Evolutionary conservation across 306 rosid genomes (phyloP).

Genomic region (Rosa chinensis): DNA sequence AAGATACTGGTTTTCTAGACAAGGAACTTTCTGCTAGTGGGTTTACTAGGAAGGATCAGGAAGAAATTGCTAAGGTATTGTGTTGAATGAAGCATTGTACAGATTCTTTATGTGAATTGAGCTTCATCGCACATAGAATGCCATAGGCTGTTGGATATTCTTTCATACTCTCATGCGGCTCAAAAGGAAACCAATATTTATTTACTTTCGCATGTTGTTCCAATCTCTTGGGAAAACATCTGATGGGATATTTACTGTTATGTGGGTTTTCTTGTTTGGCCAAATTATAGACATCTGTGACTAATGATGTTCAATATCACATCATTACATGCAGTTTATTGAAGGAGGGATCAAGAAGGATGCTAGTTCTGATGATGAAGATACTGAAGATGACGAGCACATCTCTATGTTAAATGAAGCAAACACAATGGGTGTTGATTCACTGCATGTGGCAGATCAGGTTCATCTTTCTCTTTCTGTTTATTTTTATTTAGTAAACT

Average conservation of each 20-base stretch:
- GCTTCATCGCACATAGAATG: neutral
- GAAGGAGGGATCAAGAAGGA: conserved; percentile 55
- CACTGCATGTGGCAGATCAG: conserved; percentile 49
- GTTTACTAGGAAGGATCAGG: conserved; percentile 73
- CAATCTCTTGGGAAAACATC: neutral
- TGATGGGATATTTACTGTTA: neutral
- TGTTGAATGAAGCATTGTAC: conserved; percentile 15
- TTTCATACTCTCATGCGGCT: neutral
- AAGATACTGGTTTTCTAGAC: conserved; percentile 66
- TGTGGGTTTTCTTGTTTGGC: neutral
- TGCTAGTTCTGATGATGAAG: conserved; percentile 54
- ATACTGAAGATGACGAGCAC: conserved; percentile 27
- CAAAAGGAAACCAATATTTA: neutral
- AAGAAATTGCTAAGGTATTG: conserved; percentile 69
- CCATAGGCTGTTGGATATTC: neutral
- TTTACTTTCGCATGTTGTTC: neutral
- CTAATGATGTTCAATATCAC: conserved; percentile 20
- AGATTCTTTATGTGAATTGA: neutral
- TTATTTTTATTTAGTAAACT: neutral
- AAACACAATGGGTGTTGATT: conserved; percentile 37
- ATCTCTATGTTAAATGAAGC: conserved; percentile 34
- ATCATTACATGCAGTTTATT: conserved; percentile 51
- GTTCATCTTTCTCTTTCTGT: conserved; percentile 23
- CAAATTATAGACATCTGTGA: conserved; percentile 2
- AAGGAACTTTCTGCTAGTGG: conserved; percentile 96